Conservation (phyloP, 2,329 filamentous ascomycete species). For the Nectriaceae sp. region DNA sequence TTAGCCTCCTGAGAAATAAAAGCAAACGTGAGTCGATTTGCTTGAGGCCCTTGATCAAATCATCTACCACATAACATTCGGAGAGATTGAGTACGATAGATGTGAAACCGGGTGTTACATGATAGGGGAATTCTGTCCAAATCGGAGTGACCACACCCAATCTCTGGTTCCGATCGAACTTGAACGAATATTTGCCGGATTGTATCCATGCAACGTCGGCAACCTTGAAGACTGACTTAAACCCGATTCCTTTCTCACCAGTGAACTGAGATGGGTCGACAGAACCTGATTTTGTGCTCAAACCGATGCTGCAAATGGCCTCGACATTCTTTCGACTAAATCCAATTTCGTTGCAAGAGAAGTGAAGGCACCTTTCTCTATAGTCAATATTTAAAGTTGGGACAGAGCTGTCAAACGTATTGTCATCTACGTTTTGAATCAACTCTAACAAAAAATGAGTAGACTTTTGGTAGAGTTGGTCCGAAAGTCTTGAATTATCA, state of each 20-base stretch:
- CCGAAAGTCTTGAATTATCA: not conserved
- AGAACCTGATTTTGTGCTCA: not conserved
- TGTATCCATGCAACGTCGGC: conserved; percentile 32
- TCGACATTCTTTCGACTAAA: not conserved
- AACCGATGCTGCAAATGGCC: not conserved
- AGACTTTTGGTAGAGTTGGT: conserved; percentile 28
- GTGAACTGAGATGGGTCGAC: conserved; percentile 26
- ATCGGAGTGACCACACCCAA: conserved; percentile 34
- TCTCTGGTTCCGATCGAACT: conserved; percentile 26
- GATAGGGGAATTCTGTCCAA: not conserved
- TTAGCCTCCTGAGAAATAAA: not conserved
- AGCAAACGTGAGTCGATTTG: not conserved
- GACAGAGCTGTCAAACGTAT: conserved; percentile 6
- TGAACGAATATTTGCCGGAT: conserved; percentile 29
- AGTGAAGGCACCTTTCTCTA: not conserved
- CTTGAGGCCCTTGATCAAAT: not conserved
- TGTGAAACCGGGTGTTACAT: not conserved
- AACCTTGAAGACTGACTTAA: conserved; percentile 39
- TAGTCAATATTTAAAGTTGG: not conserved
- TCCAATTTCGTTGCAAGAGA: not conserved
- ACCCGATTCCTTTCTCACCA: conserved; percentile 41
- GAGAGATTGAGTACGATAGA: not conserved
- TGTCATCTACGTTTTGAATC: conserved; percentile 43
- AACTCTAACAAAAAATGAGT: conserved; percentile 40
- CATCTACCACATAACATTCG: not conserved